Base-by-base conservation (phyloP, 1,139 yeast species). In the Debaryomyces psychrophilus region DNA sequence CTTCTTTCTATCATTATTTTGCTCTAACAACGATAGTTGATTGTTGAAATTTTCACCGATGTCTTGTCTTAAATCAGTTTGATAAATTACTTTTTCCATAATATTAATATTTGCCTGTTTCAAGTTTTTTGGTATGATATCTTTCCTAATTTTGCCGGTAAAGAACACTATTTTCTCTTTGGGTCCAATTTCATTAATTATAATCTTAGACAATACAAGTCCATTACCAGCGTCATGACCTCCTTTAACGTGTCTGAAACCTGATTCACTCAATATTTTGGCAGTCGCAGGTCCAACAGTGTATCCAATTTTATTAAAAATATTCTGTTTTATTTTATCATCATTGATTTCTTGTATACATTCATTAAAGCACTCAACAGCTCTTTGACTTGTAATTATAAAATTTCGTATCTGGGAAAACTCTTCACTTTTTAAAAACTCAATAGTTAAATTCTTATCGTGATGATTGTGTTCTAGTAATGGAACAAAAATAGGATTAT, bases 251-350 rank as follows among this genome's bases (percentile, higher is more conserved):
- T 83, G 77, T 1, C 50, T 59, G 59, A 90, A 92, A 1, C 97
- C 97, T 26, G 82, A 67, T 5, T 73, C 69, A 3, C 61, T 53
- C 14, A 92, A 65, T n/a, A 86, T 82, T 17, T 71, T 70, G 20
- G 76, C 78, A 0, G 98, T 92, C 0, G 97, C 93, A 0, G 97
- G 97, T 0, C 98, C 98, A 5, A 93, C 97, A 0, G 97, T 90
- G 58, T 85, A 93, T 0, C 85, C 85, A 0, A 84, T 77, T 55
- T 81, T 82, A 1, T 55, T 45, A 9, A 78, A 65, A 2, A 82
- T 68, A 4, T 34, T 44, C 0, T 56, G 50, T 15, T 62, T 55
- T n/a, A 54, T 42, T 3, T 31, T 51, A 3, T 46, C 50, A n/a
- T 57, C 54, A 7, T 48, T 35, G 3, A 64, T 44, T n/a, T 50